Percentiles rank a stretch among this genome's conserved stretches.
Conservation (phyloP, 306 rosid species). For the Luffa aegyptiaca region DNA sequence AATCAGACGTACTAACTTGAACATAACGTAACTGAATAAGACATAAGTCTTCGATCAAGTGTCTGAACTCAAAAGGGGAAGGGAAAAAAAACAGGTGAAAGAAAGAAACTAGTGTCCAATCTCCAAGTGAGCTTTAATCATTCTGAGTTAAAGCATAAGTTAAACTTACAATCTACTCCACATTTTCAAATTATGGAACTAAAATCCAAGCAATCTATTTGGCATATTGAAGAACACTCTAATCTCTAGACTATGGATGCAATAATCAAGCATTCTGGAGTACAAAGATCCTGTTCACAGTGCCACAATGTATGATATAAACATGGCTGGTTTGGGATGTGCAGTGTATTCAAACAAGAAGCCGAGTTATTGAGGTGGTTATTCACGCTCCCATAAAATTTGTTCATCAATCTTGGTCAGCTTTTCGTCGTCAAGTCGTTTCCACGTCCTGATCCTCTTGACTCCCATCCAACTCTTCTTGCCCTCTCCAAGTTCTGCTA, state of each 20-base stretch:
- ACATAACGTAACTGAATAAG: no score
- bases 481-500: conserved; percentile 58
- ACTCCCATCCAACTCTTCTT: conserved; percentile 47
- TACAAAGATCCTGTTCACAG: not conserved
- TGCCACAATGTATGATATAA: not conserved
- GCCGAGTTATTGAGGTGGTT: not conserved
- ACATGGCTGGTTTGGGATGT: not conserved
- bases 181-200: not conserved
- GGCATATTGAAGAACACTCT: not conserved
- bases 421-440: conserved; percentile 68
- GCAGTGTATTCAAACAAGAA: not conserved
- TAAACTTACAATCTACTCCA: not conserved
- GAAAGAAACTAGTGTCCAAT: not conserved
- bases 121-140: not conserved
- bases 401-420: conserved; percentile 75
- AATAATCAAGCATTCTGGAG: not conserved
- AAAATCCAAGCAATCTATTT: not conserved
- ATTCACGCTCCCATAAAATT: conserved; percentile 39
- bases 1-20: no score
- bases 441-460: conserved; percentile 71
- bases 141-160: not conserved
- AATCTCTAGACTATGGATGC: not conserved
- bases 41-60: no score
- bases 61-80: no score
- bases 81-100: no score